Percentiles rank a stretch among this genome's conserved stretches.
Conservation (phyloP, 371 early-diverging fungal species). For the Chytridiales sp. region DNA sequence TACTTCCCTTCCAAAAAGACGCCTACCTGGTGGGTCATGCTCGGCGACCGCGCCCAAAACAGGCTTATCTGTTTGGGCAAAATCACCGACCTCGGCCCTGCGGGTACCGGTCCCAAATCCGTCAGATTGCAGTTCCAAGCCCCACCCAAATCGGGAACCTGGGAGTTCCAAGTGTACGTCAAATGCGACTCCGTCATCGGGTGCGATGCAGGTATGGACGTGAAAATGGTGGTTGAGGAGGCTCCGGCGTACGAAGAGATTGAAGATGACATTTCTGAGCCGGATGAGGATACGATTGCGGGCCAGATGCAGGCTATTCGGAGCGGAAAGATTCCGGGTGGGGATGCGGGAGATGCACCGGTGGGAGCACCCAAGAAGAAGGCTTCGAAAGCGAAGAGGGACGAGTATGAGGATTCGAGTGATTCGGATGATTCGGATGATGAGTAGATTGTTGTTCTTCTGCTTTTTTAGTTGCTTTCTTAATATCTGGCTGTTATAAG, state of each 20-base stretch:
- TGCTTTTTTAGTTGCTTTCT: background rate
- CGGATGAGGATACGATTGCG: constrained; percentile 92
- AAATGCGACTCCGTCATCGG: constrained; percentile 89
- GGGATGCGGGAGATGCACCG: constrained; percentile 7
- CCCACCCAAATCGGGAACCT: constrained; percentile 81
- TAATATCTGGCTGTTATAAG: background rate
- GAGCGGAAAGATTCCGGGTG: constrained; percentile 23
- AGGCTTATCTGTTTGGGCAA: constrained; percentile 63
- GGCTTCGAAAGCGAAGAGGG: constrained; percentile 4
- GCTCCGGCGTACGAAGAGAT: constrained; percentile 73
- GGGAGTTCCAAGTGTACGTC: constrained; percentile 78
- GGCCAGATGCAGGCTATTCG: constrained; percentile 59
- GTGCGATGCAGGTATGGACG: constrained; percentile 72
- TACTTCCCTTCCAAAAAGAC: constrained; percentile 61
- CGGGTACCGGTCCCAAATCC: constrained; percentile 9
- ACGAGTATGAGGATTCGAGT: constrained; percentile 30
- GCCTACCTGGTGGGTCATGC: constrained; percentile 90
- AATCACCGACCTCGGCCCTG: constrained; percentile 68
- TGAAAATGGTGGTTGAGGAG: constrained; percentile 71
- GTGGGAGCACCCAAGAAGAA: background rate
- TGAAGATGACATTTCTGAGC: constrained; percentile 89
- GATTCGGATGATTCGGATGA: constrained; percentile 31
- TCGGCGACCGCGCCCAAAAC: constrained; percentile 81
- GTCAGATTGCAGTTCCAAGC: constrained; percentile 91
- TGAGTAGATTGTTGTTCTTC: constrained; percentile 5